Base-by-base conservation (phyloP, 768 basidiomycete species). In the Plicaturopsis crispa region DNA sequence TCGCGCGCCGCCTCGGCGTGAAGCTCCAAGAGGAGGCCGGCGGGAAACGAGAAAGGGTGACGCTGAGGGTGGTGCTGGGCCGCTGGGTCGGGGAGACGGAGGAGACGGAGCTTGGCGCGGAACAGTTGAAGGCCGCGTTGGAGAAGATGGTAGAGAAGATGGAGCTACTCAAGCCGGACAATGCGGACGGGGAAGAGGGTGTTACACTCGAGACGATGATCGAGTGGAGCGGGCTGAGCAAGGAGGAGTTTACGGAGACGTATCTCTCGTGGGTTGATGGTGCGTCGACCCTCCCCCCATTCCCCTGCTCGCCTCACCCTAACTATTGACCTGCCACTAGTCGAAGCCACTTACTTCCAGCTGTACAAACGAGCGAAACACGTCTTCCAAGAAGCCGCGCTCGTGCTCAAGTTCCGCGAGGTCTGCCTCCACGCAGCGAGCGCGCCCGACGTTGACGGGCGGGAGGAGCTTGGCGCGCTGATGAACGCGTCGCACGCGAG, bases 221-320 rank as follows among this genome's bases (percentile, higher is more conserved):
- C 23, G 60, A 62, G 26, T 69, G 75, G 63, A 73, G 74, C 5
- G 81, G 80, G 2, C 59, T 90, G 49, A 48, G 57, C 3, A 61
- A 65, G 44, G 60, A 63, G 13, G 58, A 63, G 24, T 89, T 91
- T 59, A 53, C 72, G 18, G 67, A 80, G 19, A 66, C 83, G 3
- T 90, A 84, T 55, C 63, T 90, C 22, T 79, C 79, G 3, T 87
- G 81, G 81, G 77, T 88, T 8, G 77, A 86, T 51, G 81, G 86
- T 87, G 42, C 39, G 79, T 52, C 4, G 18, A 43, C 21, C 19
- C 31, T 26, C 30, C 18, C 37, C 32, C 12, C 33, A 31, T 36
- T 17, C 5, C 20, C 26, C 41, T 36, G 24, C 36, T 26, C 22
- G 32, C 10, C 13, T 40, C 39, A 24, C 35, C 28, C 35, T 45